Evolutionary conservation across 2,329 filamentous ascomycete genomes (phyloP), one percentile per base, ranked within the genome.

Genomic region (Cadophora sp.): DNA sequence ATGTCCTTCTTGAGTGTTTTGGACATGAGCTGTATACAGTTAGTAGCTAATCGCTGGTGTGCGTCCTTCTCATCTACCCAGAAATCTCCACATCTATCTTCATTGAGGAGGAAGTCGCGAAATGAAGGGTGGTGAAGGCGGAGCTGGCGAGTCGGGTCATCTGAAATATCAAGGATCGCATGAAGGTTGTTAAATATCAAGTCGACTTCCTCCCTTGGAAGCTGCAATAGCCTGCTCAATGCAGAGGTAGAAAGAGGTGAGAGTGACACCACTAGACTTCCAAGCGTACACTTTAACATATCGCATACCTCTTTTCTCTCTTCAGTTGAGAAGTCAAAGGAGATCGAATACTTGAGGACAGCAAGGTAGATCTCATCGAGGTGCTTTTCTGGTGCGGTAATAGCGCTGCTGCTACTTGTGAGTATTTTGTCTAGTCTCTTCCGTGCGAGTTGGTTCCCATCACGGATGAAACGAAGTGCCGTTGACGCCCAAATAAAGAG

Each of bases 21-120:
- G 30, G 74, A 78, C 72, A 79, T 76, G 8, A 78, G 69, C 64
- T 73, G 56, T 24, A 79, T 71, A 70, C 76, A 79, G 62, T 61
- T 50, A 62, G 47, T 39, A 9, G 73, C 73, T 41, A 80, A 70
- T 39, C 66, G 68, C 33, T 71, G n/a, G 62, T 81, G 75, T 59
- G 71, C 73, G 11, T 65, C n/a, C n/a, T n/a, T n/a, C n/a, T n/a
- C n/a, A n/a, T n/a, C n/a, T n/a, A n/a, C n/a, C n/a, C n/a, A n/a
- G 30, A 33, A 33, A 33, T 33, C 30, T 33, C 30, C 30, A 33
- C 30, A 33, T 33, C 30, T 4, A 33, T 33, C 30, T 33, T 70
- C 75, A 56, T 73, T 65, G 18, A 77, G 65, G n/a, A 78, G 73
- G 62, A 75, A 78, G 65, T 79, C 74, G 56, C 74, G 73, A 51